phyloP scores from a whole-genome alignment of 2,329 filamentous ascomycete species.

The Penicillium olsonii region DNA sequence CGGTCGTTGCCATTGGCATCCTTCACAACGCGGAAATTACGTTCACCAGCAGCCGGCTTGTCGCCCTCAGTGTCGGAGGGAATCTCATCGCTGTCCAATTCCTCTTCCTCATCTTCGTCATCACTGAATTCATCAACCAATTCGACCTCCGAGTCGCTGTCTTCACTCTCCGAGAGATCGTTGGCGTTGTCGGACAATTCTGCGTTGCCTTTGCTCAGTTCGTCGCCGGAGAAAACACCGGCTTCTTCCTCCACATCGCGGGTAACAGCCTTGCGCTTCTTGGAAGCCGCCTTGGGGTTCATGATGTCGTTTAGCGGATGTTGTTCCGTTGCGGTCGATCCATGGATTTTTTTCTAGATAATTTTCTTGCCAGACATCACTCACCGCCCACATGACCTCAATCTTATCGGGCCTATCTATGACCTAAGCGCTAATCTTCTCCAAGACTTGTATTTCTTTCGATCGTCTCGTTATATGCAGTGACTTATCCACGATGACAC shows the following conservation, averaged over 20 bases:
- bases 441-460: background rate
- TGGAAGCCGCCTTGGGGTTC: constrained; percentile 43
- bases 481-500: constrained; percentile 13
- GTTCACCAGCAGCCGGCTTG: constrained; percentile 34
- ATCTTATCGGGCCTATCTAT: constrained; percentile 26
- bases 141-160: constrained; percentile 53
- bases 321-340: constrained; percentile 14
- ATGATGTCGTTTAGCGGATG: constrained; percentile 27
- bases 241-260: constrained; percentile 53
- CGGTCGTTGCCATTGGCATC: constrained; percentile 90
- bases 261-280: constrained; percentile 67
- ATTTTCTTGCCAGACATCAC: constrained; percentile 20
- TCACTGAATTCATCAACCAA: constrained; percentile 57
- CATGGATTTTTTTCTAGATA: constrained; percentile 28
- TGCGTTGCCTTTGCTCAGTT: constrained; percentile 52
- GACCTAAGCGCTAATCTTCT: constrained; percentile 10
- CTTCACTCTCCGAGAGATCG: constrained; percentile 39
- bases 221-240: constrained; percentile 60
- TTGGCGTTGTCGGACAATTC: constrained; percentile 45
- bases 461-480: background rate
- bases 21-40: constrained; percentile 63
- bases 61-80: constrained; percentile 49
- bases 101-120: constrained; percentile 51
- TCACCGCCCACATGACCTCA: constrained; percentile 41
- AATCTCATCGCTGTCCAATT: constrained; percentile 54